Evolutionary conservation across 2,329 filamentous ascomycete species (phyloP), one percentile per base, ranked within the genome.

Genomic region (Davidsoniella australis): DNA sequence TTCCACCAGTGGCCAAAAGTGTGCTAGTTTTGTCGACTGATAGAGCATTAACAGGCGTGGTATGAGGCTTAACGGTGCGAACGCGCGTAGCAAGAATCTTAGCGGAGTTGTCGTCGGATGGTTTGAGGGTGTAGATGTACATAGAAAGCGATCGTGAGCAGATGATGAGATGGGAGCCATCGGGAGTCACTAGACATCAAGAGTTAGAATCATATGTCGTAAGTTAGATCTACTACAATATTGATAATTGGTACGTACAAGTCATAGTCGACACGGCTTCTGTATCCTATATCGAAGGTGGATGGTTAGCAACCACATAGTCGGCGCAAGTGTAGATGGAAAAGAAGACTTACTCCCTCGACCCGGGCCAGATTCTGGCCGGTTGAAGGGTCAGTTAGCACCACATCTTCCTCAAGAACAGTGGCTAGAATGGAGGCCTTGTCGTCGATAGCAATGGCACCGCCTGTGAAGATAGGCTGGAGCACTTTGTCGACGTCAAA

Each of bases 131-230:
- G 66, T 85, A 96, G 56, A 96, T 87, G 60, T 85, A 82, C 87
- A 96, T 93, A 5, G 87, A 88, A 49, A 95, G 72, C n/a, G 89
- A 96, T 56, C 89, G 80, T 16, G 91, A 98, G 68, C 88, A 96
- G 57, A 93, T 69, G 55, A 94, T 79, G 49, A 96, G 74, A 63
- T 95, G 86, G 23, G 85, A 87, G 7, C 80, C 86, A 54, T 84
- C 85, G 0, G 88, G 87, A 0, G 89, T 93, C 57, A 98, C 82
- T 86, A 57, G 44, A 33, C 12, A 18, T 6, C 18, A 18, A 16
- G 17, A 20, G 26, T 59, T 29, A 12, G 12, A 4, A 16, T 14
- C 24, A 16, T n/a, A 9, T 14, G 9, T 40, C 23, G 23, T 37
- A 38, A 43, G 33, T 18, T 8, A 10, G 50, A 62, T 55, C 51